A percentile compares a stretch with the other conserved stretches of the same genome.
phyloP scores from a whole-genome alignment of 495 filamentous ascomycete species.

The Daldinia concentrica region DNA sequence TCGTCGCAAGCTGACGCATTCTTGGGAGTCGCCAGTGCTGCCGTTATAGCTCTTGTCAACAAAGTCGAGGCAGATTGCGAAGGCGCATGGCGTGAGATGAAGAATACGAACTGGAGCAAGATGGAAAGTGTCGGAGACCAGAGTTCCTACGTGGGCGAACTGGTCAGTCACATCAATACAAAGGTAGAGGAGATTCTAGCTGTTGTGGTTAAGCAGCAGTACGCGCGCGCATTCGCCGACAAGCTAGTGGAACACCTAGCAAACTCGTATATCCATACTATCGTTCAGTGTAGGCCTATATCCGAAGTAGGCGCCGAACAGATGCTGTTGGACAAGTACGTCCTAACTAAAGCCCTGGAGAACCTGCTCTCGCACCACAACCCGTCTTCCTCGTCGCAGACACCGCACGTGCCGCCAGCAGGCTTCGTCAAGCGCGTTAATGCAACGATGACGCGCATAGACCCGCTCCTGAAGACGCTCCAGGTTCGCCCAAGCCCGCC shows the following conservation, averaged over 20 bases:
- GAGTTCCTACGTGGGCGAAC: constrained; percentile 86
- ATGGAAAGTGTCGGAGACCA: constrained; percentile 96
- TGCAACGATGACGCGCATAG: constrained; percentile 83
- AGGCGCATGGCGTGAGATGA: constrained; percentile 94
- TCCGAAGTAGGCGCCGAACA: constrained; percentile 97
- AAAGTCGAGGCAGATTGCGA: constrained; percentile 85
- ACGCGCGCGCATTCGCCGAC: constrained; percentile 93
- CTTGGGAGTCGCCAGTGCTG: constrained; percentile 91
- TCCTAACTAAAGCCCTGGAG: constrained; percentile 82
- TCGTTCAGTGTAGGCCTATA: constrained; percentile 88
- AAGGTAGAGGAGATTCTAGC: constrained; percentile 76
- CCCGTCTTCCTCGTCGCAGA: constrained; percentile 46
- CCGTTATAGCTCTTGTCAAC: constrained; percentile 82
- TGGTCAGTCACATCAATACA: constrained; percentile 74
- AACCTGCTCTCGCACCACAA: constrained; percentile 69
- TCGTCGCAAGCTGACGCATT: constrained; percentile 94
- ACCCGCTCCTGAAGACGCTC: constrained; percentile 93
- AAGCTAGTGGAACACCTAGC: constrained; percentile 88
- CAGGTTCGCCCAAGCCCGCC: constrained; percentile 91
- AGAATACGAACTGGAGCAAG: constrained; percentile 92
- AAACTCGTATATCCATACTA: constrained; percentile 78
- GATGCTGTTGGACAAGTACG: constrained; percentile 96
- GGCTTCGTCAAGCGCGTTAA: constrained; percentile 89
- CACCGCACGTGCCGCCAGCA: constrained; percentile 58
- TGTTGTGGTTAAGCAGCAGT: constrained; percentile 89